Percentiles rank a stretch among this genome's conserved stretches.
Conservation (phyloP, 2,329 filamentous ascomycete genomes). For the Drechslerella dactyloides region DNA sequence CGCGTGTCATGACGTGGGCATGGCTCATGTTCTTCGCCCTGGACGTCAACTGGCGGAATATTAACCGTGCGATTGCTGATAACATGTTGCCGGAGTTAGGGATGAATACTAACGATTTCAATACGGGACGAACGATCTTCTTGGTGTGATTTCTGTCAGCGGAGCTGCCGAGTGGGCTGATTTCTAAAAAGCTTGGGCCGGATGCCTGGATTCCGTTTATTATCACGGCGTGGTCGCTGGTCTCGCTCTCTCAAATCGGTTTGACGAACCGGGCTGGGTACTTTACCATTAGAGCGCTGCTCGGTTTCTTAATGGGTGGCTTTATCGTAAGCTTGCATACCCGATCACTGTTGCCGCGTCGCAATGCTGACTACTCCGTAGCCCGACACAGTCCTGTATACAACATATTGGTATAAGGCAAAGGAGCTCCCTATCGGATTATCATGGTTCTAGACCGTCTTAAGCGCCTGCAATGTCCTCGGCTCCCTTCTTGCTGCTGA, state of each 20-base stretch:
- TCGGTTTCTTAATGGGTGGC: constrained; percentile 63
- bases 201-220: constrained; percentile 61
- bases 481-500: constrained; percentile 57
- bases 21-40: constrained; percentile 63
- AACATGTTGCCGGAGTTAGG: constrained; percentile 57
- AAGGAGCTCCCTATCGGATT: constrained; percentile 56
- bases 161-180: constrained; percentile 62
- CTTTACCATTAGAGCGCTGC: constrained; percentile 59
- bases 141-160: constrained; percentile 61
- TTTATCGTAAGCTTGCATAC: constrained; percentile 60
- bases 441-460: constrained; percentile 58
- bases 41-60: constrained; percentile 62
- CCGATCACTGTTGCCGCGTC: neutral
- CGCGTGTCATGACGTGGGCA: constrained; percentile 59
- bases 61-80: constrained; percentile 59
- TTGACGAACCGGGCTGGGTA: constrained; percentile 58
- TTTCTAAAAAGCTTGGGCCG: constrained; percentile 64
- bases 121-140: constrained; percentile 61
- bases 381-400: constrained; percentile 52
- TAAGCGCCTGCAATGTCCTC: constrained; percentile 56
- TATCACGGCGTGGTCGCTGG: constrained; percentile 59
- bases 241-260: constrained; percentile 59
- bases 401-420: constrained; percentile 53
- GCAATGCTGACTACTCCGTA: neutral
- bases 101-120: constrained; percentile 62